Base-by-base conservation (phyloP, 768 basidiomycete species). In the Mycena amicta region DNA sequence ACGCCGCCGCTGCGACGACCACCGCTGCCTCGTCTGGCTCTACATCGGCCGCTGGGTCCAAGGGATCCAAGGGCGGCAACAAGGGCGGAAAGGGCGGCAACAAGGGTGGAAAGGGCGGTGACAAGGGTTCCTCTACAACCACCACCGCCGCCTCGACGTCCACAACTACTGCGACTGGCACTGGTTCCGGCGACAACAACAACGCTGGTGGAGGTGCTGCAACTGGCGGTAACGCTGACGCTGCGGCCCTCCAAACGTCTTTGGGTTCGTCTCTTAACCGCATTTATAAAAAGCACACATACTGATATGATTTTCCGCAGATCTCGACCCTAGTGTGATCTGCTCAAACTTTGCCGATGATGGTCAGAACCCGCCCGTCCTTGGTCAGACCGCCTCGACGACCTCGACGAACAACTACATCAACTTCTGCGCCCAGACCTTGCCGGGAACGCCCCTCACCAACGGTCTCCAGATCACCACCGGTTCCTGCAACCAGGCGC, bases 401-500 rank as follows among this genome's bases (percentile, higher is more conserved):
- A 83, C 82, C 3, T 81, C 81, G 18, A 75, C 71, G 18, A 85
- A 87, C 72, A 87, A 87, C 73, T 87, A 82, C 68, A 82, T 85
- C 73, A 82, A 83, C 73, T 81, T 78, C 67, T 85, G 82, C 22
- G 29, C 31, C 65, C 63, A 75, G 30, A 79, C 76, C 16, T 69
- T 71, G 16, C 70, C 74, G 45, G 71, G 77, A 57, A 71, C 79
- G 50, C 79, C 80, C 12, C 73, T 85, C 66, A 85, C 84, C 47
- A 74, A 85, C 67, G 84, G 83, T 27, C 67, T 76, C 60, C 83
- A 79, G 66, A 74, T 83, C 63, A 63, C 68, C 18, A 74, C 74
- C 33, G 82, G 80, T 37, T 85, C 83, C 50, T 81, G 85, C 70
- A 87, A 87, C 69, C 78, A 81, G 25, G 76, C 80, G 13, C 80